Conservation (phyloP, 495 filamentous ascomycete species). For the Aspergillus cavernicola region DNA sequence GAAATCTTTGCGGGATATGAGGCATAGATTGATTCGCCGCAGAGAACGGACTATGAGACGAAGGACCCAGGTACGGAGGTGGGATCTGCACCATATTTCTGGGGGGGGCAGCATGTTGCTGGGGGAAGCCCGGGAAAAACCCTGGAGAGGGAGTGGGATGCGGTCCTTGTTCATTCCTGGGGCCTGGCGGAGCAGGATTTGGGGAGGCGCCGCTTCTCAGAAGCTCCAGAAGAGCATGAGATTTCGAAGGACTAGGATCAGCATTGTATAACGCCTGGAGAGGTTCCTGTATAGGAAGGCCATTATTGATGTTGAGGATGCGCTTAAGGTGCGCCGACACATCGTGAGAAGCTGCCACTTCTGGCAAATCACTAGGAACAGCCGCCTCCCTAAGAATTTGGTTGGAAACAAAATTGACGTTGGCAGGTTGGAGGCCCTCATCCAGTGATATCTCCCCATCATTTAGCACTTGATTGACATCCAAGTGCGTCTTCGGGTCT, state of each 20-base stretch:
- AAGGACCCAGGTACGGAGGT: constrained; percentile 17
- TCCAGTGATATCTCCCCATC: constrained; percentile 40
- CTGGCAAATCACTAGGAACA: constrained; percentile 39
- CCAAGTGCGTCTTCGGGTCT: constrained; percentile 41
- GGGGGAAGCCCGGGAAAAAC: constrained; percentile 37
- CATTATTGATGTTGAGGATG: constrained; percentile 57
- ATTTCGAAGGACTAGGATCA: constrained; percentile 32
- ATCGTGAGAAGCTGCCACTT: constrained; percentile 37
- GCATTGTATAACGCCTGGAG: constrained; percentile 11
- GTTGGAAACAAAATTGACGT: constrained; percentile 16
- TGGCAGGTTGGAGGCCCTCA: constrained; percentile 19
- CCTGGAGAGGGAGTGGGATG: constrained; percentile 39
- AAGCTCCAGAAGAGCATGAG: constrained; percentile 56
- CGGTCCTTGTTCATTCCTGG: constrained; percentile 39
- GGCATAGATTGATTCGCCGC: constrained; percentile 1
- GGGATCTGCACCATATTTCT: constrained; percentile 23
- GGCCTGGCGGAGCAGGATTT: constrained; percentile 28
- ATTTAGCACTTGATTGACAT: constrained; percentile 12
- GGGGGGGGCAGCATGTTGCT: constrained; percentile 21
- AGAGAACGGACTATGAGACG: constrained; percentile 11
- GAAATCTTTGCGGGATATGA: constrained; percentile 14
- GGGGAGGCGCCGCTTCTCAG: constrained; percentile 49
- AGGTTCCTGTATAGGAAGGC: constrained; percentile 11
- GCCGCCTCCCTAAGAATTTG: constrained; percentile 20
- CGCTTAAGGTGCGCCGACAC: constrained; percentile 62